phyloP scores from a whole-genome alignment of 495 filamentous ascomycete species.

The Neurospora cerealis region DNA sequence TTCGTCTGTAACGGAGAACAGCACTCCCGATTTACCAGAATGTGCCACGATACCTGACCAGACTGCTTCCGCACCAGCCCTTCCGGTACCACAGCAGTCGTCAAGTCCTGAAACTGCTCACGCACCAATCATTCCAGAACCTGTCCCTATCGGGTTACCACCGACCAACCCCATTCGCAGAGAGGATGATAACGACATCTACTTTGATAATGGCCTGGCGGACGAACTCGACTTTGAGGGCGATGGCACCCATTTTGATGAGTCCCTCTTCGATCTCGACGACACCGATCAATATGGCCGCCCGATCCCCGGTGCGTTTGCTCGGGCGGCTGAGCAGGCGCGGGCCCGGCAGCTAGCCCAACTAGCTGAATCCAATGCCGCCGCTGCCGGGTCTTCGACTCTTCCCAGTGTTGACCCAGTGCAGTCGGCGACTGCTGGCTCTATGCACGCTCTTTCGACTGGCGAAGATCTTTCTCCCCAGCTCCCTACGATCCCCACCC shows the following conservation, averaged over 20 bases:
- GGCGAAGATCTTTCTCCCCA: conserved; percentile 11
- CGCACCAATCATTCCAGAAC: conserved; percentile 3
- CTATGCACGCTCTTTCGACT: conserved; percentile 16
- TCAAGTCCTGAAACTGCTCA: neutral
- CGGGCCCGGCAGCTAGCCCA: conserved; percentile 14
- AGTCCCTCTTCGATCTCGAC: conserved; percentile 67
- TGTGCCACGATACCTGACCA: neutral
- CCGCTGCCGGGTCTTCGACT: neutral
- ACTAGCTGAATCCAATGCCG: conserved; percentile 16
- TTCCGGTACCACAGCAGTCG: conserved; percentile 3
- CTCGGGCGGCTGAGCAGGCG: conserved; percentile 30
- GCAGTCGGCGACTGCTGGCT: conserved; percentile 29
- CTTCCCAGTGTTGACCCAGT: neutral
- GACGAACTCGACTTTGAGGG: conserved; percentile 39
- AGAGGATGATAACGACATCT: conserved; percentile 58
- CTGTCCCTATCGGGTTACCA: conserved; percentile 13
- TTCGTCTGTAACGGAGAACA: conserved; percentile 38
- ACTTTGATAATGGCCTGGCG: conserved; percentile 67
- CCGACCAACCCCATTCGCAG: neutral
- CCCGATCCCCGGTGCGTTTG: conserved; percentile 40
- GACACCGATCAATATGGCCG: conserved; percentile 46
- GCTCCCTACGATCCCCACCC: conserved; percentile 7
- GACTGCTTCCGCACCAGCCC: neutral
- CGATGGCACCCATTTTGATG: conserved; percentile 55
- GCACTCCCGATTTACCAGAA: conserved; percentile 12